These are phyloP conservation scores for Blastobotrys terrestris DNA, from an alignment of 805 yeast genomes.

Conservation along the genomic window DNA sequence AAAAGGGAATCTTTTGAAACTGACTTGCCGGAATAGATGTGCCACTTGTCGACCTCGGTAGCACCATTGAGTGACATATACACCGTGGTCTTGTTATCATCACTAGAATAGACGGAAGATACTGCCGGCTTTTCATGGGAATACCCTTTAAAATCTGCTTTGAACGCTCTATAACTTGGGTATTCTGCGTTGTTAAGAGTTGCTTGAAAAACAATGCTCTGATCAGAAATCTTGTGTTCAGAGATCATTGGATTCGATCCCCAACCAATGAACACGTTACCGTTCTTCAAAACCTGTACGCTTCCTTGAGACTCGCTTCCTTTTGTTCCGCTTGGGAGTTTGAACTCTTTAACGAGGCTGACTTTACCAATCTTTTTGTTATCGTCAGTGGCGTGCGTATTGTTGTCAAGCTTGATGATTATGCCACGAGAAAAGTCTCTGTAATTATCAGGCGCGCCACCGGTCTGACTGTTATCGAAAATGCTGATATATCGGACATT, in stretches of 20 bases:
- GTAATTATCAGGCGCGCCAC: background rate
- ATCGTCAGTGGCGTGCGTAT: background rate
- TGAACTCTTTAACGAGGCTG: conserved; percentile 4
- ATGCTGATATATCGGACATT: background rate
- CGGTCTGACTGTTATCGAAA: conserved; percentile 2
- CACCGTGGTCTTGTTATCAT: background rate
- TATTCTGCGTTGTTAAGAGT: conserved; percentile 1
- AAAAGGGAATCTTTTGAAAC: background rate
- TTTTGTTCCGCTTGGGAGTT: background rate
- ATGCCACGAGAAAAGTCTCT: background rate
- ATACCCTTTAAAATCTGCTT: background rate
- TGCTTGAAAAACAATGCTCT: conserved; percentile 3
- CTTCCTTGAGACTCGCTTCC: conserved; percentile 4
- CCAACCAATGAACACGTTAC: conserved; percentile 9
- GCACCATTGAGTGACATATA: conserved; percentile 9
- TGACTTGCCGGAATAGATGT: conserved; percentile 5
- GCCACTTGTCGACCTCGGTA: conserved; percentile 1
- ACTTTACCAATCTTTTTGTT: conserved; percentile 1
- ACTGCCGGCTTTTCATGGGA: conserved; percentile 4
- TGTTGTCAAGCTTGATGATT: background rate
- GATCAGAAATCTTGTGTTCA: conserved; percentile 3
- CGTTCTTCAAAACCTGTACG: conserved; percentile 2
- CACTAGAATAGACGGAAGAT: background rate
- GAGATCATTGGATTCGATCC: conserved; percentile 3
- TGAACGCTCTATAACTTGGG: conserved; percentile 7